Evolutionary conservation across 2,329 filamentous ascomycete genomes (phyloP), one percentile per base, ranked within the genome.

Genomic region (Neonectria coccinea): DNA sequence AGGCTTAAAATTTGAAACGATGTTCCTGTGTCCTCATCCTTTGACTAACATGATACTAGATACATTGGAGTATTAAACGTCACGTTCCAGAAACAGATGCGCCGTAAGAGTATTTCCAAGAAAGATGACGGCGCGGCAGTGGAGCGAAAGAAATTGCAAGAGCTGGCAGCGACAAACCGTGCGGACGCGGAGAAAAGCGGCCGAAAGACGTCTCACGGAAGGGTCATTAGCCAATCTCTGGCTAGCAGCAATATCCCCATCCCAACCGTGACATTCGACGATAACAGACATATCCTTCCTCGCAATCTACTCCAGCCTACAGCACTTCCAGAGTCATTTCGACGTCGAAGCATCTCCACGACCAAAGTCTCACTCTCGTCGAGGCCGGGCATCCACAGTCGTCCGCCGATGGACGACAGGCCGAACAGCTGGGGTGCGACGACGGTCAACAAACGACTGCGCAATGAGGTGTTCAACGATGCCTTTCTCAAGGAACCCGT

Each of bases 51-150:
- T 25, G 48, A 47, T 18, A 42, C 2, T 78, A 97, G 93, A 76
- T 98, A 99, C 74, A 98, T 99, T 73, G 96, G 96, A 67, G 96
- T 99, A 45, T 82, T 99, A 55, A 98, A 97, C 78, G 95, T 97
- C 20, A 97, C 94, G 0, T 97, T 97, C 77, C 93, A 94, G 55
- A 97, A 97, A 77, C 89, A 90, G 62, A 84, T 88, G 2, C 92
- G 93, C 59, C 89, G 87, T 53, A 89, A 84, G 73, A 88, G 86
- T 36, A 83, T 80, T 1, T 78, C 82, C 57, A 87, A 81, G 67
- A 85, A 81, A 63, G 87, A 87, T 7, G 83, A 85, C 11, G 73
- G 72, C 12, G 73, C 74, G 0, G 70, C 72, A 22, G 76, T 61
- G 3, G 82, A 80, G 58, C 78, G 77, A 41, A 81, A 75, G 62